A percentile compares a stretch with the other conserved stretches of the same genome.
Conservation (phyloP, 306 rosid species). For the Prunus salicina region DNA sequence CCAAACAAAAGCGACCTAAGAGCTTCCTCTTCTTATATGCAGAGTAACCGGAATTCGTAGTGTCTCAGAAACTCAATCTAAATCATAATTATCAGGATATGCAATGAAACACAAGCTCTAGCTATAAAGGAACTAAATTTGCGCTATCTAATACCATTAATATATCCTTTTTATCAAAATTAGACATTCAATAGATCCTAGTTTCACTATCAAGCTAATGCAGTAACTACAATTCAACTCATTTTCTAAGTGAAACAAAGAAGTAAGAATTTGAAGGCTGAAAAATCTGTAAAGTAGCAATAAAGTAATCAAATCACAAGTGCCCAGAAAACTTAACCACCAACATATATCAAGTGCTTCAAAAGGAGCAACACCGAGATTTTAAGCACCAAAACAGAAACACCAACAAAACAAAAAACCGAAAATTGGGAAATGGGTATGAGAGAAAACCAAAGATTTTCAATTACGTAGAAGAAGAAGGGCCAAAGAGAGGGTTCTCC, state of each 20-base stretch:
- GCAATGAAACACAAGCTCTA: neutral
- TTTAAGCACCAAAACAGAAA: neutral
- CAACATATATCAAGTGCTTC: neutral
- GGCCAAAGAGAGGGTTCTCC: conserved; percentile 82
- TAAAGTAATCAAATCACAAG: neutral
- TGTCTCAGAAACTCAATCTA: neutral
- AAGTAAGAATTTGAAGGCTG: neutral
- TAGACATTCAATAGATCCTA: neutral
- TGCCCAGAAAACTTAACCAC: neutral
- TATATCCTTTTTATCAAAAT: too few species aligned
- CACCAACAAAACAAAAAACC: neutral
- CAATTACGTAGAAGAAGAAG: conserved; percentile 73
- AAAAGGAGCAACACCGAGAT: neutral
- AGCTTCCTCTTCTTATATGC: neutral
- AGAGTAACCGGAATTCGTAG: neutral
- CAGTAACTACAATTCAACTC: neutral
- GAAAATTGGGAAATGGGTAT: neutral
- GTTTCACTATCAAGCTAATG: neutral
- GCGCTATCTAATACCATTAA: too few species aligned
- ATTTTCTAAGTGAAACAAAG: neutral
- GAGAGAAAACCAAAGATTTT: neutral
- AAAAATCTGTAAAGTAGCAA: neutral
- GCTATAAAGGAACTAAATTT: too few species aligned
- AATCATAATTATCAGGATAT: neutral
- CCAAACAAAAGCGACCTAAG: neutral